phyloP scores from a whole-genome alignment of 78 protist species.

The Guillardia theta region DNA sequence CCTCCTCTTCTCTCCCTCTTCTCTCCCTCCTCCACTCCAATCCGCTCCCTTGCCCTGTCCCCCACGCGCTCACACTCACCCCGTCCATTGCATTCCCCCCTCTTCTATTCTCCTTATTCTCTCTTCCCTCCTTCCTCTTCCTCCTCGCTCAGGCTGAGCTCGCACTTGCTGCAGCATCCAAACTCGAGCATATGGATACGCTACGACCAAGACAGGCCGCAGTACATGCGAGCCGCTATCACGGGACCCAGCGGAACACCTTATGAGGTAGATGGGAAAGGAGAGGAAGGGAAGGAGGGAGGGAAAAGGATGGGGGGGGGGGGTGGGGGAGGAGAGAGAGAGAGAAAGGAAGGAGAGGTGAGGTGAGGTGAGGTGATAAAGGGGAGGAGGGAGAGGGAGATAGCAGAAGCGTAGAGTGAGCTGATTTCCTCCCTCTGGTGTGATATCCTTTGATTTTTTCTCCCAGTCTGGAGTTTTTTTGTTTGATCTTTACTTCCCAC shows the following conservation, averaged over 20 bases:
- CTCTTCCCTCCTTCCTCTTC: background rate
- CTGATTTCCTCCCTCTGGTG: no score
- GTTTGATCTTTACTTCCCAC: background rate
- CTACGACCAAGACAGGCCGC: slow-evolving; percentile 2
- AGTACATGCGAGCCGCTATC: slow-evolving; percentile 28
- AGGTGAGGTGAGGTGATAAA: no score
- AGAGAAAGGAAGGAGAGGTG: no score
- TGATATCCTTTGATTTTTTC: no score
- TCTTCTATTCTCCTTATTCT: background rate
- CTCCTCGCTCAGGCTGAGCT: background rate
- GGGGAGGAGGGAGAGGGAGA: no score
- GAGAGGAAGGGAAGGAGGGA: no score
- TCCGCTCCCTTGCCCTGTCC: background rate
- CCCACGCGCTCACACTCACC: background rate
- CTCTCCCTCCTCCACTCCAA: background rate
- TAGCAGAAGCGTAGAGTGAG: no score
- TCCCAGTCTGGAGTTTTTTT: background rate
- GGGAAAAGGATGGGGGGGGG: no score
- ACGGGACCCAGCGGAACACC: slow-evolving; percentile 35
- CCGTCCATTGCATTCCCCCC: background rate
- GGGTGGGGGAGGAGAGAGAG: no score
- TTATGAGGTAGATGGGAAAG: no score
- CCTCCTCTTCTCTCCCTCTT: background rate
- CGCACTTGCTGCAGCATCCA: background rate
- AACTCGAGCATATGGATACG: background rate